Evolutionary conservation across 2,329 filamentous ascomycete genomes (phyloP).

Genomic region (Fusarium zealandicum): DNA sequence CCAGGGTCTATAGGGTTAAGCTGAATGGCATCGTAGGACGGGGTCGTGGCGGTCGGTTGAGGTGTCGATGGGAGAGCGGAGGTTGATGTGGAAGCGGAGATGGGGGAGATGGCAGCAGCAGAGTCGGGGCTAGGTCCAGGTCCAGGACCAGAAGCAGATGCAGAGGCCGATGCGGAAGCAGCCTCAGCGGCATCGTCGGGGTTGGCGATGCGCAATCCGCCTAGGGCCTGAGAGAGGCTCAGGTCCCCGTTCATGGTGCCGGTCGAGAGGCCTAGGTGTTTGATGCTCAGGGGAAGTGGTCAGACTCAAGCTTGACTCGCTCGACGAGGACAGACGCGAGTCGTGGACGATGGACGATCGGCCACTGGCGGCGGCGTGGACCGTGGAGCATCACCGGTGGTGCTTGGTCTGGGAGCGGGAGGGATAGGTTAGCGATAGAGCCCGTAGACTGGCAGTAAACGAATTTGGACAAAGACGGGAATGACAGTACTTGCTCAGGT

Average conservation of each 20-base stretch:
- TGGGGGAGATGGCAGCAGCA: slow-evolving; percentile 20
- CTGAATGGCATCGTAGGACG: slow-evolving; percentile 35
- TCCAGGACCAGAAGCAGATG: slow-evolving; percentile 34
- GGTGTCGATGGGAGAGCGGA: slow-evolving; percentile 22
- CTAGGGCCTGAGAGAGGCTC: slow-evolving; percentile 89
- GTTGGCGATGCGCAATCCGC: slow-evolving; percentile 95
- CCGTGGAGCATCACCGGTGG: slow-evolving; percentile 40
- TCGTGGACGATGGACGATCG: slow-evolving; percentile 38
- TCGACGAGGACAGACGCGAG: slow-evolving; percentile 30
- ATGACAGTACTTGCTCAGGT: slow-evolving; percentile 14
- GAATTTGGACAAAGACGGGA: slow-evolving; percentile 10
- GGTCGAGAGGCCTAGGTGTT: slow-evolving; percentile 34
- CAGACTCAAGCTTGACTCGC: slow-evolving; percentile 32
- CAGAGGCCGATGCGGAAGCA: slow-evolving; percentile 38
- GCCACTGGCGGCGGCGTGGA: slow-evolving; percentile 37
- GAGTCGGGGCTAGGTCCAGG: slow-evolving; percentile 22
- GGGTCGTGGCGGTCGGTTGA: slow-evolving; percentile 31
- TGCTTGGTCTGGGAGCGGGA: slow-evolving; percentile 22
- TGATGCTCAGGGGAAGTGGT: slow-evolving; percentile 38
- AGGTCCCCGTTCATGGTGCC: slow-evolving; percentile 86
- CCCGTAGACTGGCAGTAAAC: slow-evolving; percentile 13
- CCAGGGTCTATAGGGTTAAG: slow-evolving; percentile 36
- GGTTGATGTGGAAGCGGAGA: slow-evolving; percentile 25
- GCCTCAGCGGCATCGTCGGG: slow-evolving; percentile 74
- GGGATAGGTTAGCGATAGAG: slow-evolving; percentile 30